These are phyloP conservation scores for Smallanthus sonchifolius DNA, from an alignment of 129 eudicot species.

Conservation along the genomic window DNA sequence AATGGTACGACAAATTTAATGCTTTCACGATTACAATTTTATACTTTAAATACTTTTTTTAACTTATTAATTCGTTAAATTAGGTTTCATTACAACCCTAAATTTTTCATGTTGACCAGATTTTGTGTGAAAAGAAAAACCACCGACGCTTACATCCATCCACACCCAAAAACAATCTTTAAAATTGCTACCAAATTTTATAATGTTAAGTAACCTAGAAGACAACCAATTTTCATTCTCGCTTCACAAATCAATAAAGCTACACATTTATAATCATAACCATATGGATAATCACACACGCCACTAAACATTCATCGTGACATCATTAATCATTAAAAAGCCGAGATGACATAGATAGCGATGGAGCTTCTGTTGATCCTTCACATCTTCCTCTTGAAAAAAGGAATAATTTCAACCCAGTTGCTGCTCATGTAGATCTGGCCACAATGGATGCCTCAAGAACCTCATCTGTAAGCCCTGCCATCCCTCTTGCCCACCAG, in stretches of 20 bases:
- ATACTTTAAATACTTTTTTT: not conserved
- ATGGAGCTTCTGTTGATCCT: conserved; percentile 20
- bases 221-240: conserved; percentile 13
- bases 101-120: not conserved
- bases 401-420: not conserved
- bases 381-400: conserved; percentile 16
- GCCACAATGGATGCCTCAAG: conserved; percentile 31
- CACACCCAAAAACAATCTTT: not conserved
- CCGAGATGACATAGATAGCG: conserved; percentile 11
- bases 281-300: conserved; percentile 11
- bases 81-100: not conserved
- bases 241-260: conserved; percentile 22
- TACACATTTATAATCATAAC: not conserved
- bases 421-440: conserved; percentile 30
- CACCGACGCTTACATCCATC: conserved; percentile 33
- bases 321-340: conserved; percentile 15
- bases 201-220: conserved; percentile 17
- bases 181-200: conserved; percentile 8
- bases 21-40: no score
- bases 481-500: not conserved
- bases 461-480: conserved; percentile 28
- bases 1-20: no score
- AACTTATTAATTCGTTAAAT: not conserved
- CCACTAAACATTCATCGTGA: conserved; percentile 16
- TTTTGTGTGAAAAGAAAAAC: not conserved